Evolutionary conservation across 345 rosid genomes (phyloP).

Genomic region (Ceriops decandra): DNA sequence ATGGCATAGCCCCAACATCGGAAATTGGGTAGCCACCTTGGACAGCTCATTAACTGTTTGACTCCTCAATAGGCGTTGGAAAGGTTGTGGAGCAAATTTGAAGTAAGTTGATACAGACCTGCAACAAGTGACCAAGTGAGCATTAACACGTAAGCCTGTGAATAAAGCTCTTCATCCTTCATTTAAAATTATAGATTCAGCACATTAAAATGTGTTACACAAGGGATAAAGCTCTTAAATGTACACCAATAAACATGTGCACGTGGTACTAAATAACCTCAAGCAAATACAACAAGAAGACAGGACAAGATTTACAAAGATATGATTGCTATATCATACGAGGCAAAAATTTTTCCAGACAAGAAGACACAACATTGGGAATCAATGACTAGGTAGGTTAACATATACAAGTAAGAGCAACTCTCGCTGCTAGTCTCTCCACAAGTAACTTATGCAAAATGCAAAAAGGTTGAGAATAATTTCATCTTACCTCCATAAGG

Average conservation of each 20-base stretch:
- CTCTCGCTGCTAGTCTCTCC: neutral
- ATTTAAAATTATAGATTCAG: neutral
- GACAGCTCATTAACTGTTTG: constrained; percentile 28
- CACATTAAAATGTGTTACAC: neutral
- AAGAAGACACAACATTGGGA: neutral
- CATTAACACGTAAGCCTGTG: neutral
- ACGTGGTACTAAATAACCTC: no score
- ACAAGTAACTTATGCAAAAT: neutral
- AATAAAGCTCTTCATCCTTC: neutral
- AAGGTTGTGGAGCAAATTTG: constrained; percentile 75
- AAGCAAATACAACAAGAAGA: no score
- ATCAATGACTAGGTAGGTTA: neutral
- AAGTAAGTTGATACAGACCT: constrained; percentile 74
- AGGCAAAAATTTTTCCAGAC: neutral
- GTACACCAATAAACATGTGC: no score
- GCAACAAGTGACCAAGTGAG: constrained; percentile 22
- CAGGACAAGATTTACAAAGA: no score
- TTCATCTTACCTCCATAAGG: constrained; percentile 50
- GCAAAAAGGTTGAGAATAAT: neutral
- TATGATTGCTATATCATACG: no score
- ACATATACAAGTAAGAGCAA: neutral
- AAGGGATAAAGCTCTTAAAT: neutral
- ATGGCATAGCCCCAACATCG: no score
- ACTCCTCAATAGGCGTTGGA: constrained; percentile 50
- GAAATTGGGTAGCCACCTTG: constrained; percentile 37